These are phyloP conservation scores for Podospora conica DNA, from an alignment of 495 filamentous ascomycete genomes.

Conservation along the genomic window DNA sequence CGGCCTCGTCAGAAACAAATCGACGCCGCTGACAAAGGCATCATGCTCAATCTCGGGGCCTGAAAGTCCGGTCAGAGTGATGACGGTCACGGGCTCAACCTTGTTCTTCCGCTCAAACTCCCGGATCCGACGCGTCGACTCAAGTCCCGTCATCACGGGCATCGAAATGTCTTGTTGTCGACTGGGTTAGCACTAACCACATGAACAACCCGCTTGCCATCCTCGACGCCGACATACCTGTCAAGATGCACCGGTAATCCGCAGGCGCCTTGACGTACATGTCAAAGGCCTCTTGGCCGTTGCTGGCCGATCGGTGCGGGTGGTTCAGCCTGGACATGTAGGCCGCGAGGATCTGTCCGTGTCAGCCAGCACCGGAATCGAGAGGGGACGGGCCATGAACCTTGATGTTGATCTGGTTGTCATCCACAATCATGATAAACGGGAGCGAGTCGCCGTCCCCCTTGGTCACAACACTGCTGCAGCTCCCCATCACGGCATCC, in stretches of 20 bases:
- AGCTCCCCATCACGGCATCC: neutral
- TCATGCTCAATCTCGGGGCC: constrained; percentile 58
- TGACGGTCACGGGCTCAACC: constrained; percentile 31
- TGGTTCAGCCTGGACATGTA: constrained; percentile 52
- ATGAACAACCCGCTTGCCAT: too few species aligned
- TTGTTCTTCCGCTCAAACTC: constrained; percentile 42
- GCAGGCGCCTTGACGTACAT: constrained; percentile 34
- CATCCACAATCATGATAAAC: constrained; percentile 37
- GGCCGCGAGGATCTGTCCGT: constrained; percentile 35
- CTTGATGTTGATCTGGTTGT: constrained; percentile 40
- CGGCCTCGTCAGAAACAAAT: constrained; percentile 69
- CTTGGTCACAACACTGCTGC: neutral
- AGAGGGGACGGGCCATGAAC: neutral
- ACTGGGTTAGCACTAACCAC: constrained; percentile 10
- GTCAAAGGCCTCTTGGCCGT: constrained; percentile 54
- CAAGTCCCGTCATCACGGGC: constrained; percentile 65
- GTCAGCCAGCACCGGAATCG: neutral
- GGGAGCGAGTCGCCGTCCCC: neutral
- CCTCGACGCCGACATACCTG: constrained; percentile 7
- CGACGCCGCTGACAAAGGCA: constrained; percentile 59
- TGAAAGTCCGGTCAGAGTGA: constrained; percentile 66
- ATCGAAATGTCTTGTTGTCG: constrained; percentile 54
- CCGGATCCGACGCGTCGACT: constrained; percentile 57
- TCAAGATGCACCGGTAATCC: constrained; percentile 41
- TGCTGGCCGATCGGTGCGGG: constrained; percentile 46